phyloP scores from a whole-genome alignment of 768 basidiomycete genomes.

The Scleroderma citrinum region DNA sequence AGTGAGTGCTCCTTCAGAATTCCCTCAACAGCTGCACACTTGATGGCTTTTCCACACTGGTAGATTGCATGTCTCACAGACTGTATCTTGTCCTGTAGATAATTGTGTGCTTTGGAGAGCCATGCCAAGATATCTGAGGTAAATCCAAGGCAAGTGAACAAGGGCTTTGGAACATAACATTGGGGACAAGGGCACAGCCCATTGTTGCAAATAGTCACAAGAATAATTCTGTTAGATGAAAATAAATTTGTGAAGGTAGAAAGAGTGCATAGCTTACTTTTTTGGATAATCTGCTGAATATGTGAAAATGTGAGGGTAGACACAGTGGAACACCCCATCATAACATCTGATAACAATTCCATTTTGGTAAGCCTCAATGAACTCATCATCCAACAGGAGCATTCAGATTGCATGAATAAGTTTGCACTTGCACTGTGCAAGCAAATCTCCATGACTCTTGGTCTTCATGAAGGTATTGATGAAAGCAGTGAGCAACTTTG shows the following conservation, averaged over 20 bases:
- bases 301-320: conserved; percentile 14
- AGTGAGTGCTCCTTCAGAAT: conserved; percentile 4
- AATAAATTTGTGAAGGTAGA: neutral
- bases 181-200: conserved; percentile 24
- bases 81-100: conserved; percentile 2
- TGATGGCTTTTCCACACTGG: conserved; percentile 3
- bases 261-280: neutral
- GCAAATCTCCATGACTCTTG: neutral
- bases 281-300: conserved; percentile 11
- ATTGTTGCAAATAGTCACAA: conserved; percentile 21
- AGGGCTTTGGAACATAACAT: conserved; percentile 14
- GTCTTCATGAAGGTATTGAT: neutral
- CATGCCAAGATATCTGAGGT: conserved; percentile 6
- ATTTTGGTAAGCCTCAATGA: conserved; percentile 13
- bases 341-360: conserved; percentile 10
- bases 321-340: conserved; percentile 10
- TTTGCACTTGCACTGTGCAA: conserved; percentile 14
- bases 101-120: neutral
- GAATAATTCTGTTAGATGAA: conserved; percentile 13
- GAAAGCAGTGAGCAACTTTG: neutral
- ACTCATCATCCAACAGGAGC: conserved; percentile 17
- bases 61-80: conserved; percentile 4
- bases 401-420: conserved; percentile 15
- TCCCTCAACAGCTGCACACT: neutral
- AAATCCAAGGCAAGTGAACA: conserved; percentile 13